These are phyloP conservation scores for Hypoxylon sp. DNA, from an alignment of 2,329 filamentous ascomycete species.

Conservation along the genomic window DNA sequence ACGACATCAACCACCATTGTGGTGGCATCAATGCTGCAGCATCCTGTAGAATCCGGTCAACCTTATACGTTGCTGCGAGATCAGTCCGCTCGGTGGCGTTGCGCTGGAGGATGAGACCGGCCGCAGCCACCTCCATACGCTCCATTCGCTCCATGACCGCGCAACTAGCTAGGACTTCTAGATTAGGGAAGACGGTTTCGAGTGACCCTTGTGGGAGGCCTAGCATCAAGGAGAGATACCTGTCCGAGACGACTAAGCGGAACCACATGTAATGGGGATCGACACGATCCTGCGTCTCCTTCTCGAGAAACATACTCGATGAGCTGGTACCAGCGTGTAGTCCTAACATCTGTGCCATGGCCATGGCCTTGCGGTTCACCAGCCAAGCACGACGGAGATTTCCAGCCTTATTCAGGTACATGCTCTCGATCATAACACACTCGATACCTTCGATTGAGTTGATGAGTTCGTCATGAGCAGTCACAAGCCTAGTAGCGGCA, in stretches of 20 bases:
- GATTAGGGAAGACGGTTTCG: slow-evolving; percentile 51
- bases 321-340: slow-evolving; percentile 46
- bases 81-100: slow-evolving; percentile 52
- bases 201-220: slow-evolving; percentile 60
- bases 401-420: slow-evolving; percentile 64
- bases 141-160: slow-evolving; percentile 43
- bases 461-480: slow-evolving; percentile 62
- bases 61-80: slow-evolving; percentile 51
- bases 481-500: slow-evolving; percentile 57
- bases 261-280: slow-evolving; percentile 61
- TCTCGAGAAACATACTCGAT: slow-evolving; percentile 44
- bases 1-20: slow-evolving; percentile 59
- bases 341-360: slow-evolving; percentile 61
- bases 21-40: slow-evolving; percentile 57
- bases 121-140: slow-evolving; percentile 57
- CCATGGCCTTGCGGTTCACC: slow-evolving; percentile 60
- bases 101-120: slow-evolving; percentile 58
- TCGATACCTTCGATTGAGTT: slow-evolving; percentile 64
- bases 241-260: slow-evolving; percentile 61
- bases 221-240: slow-evolving; percentile 64
- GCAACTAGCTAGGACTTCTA: slow-evolving; percentile 50
- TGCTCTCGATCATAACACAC: slow-evolving; percentile 64
- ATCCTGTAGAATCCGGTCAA: slow-evolving; percentile 58
- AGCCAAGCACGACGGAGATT: slow-evolving; percentile 64
- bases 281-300: slow-evolving; percentile 49